Evolutionary conservation across 805 yeast species (phyloP).

Genomic region (Phaffomyces opuntiae): DNA sequence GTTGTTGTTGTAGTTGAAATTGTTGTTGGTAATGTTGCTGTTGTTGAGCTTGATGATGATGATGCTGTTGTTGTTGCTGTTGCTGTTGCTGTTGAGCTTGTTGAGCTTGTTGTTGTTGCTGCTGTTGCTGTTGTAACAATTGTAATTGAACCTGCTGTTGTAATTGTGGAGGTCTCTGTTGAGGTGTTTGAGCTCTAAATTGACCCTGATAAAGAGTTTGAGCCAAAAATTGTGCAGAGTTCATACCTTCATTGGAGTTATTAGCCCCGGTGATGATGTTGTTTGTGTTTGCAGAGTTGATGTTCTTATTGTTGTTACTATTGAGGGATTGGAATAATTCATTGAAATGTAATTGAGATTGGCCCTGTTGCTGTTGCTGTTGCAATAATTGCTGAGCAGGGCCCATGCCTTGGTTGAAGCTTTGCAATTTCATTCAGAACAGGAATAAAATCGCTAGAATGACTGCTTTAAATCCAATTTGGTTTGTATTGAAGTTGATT

Average conservation of each 20-base stretch:
- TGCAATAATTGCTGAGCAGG: constrained; percentile 22
- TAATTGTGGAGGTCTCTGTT: constrained; percentile 21
- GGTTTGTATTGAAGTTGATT: too few species aligned
- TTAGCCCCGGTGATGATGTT: background rate
- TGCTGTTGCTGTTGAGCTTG: constrained; percentile 24
- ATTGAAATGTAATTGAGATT: constrained; percentile 16
- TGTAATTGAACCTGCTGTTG: constrained; percentile 28
- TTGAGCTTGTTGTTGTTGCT: constrained; percentile 23
- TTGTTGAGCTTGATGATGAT: constrained; percentile 6
- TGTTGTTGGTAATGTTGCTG: constrained; percentile 7
- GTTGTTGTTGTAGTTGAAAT: constrained; percentile 26
- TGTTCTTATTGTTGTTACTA: constrained; percentile 9
- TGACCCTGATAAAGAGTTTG: constrained; percentile 35
- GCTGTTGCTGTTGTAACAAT: constrained; percentile 21
- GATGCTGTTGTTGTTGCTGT: constrained; percentile 12
- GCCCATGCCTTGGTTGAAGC: constrained; percentile 19
- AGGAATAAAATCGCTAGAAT: background rate
- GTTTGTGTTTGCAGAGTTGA: constrained; percentile 1
- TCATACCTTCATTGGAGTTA: constrained; percentile 17
- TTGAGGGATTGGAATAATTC: constrained; percentile 19
- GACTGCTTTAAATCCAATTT: too few species aligned
- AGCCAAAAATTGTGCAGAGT: constrained; percentile 31
- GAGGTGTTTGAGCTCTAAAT: constrained; percentile 29
- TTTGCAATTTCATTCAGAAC: constrained; percentile 18
- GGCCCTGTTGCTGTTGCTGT: constrained; percentile 18